phyloP scores from a whole-genome alignment of 129 eudicot genomes.

The Chrysanthemum lavandulifolium region DNA sequence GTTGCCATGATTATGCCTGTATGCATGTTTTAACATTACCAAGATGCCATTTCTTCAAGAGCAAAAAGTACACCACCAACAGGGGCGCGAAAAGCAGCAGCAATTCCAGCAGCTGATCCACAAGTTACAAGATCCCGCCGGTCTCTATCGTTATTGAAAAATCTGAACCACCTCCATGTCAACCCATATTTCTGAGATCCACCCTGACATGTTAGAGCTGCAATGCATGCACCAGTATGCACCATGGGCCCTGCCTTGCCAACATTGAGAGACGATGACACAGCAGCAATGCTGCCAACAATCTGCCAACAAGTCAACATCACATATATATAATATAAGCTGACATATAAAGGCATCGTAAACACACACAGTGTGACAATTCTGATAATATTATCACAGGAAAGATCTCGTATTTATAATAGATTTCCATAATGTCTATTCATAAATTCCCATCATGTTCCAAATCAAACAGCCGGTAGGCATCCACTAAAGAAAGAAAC shows the following conservation, averaged over 20 bases:
- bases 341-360: neutral
- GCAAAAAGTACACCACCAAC: conserved; percentile 97
- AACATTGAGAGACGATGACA: conserved; percentile 76
- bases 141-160: conserved; percentile 84
- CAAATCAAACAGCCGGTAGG: too few species aligned
- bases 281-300: conserved; percentile 83
- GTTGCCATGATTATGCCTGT: neutral
- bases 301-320: conserved; percentile 48
- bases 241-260: conserved; percentile 99
- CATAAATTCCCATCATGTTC: too few species aligned
- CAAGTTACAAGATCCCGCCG: conserved; percentile 89
- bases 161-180: conserved; percentile 85
- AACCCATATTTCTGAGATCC: conserved; percentile 74
- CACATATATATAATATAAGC: conserved; percentile 16
- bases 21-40: conserved; percentile 45
- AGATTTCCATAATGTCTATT: neutral
- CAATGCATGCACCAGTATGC: conserved; percentile 83
- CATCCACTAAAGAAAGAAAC: too few species aligned
- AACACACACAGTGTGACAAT: neutral
- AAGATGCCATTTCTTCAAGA: conserved; percentile 97
- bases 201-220: conserved; percentile 76
- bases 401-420: neutral
- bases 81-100: conserved; percentile 98
- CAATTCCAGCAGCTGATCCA: conserved; percentile 93
- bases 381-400: neutral